Evolutionary conservation across 2,329 filamentous ascomycete genomes (phyloP).

Genomic region (Teratosphaeria gauchensis): DNA sequence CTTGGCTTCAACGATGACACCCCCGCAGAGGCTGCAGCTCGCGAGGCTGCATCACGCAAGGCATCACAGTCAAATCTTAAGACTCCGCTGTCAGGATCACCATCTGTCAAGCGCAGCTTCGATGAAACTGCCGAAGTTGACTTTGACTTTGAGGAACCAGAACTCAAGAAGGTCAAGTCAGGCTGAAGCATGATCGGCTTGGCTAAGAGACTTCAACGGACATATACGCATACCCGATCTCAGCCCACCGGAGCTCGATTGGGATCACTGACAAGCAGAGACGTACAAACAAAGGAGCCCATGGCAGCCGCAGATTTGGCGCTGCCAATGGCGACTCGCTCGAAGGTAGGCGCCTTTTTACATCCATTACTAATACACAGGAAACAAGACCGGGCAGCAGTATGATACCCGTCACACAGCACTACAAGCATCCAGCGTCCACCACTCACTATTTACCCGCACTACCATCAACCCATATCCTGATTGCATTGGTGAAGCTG

Average conservation of each 20-base stretch:
- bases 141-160: slow-evolving; percentile 14
- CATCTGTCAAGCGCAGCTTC: slow-evolving; percentile 23
- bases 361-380: neutral
- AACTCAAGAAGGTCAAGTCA: slow-evolving; percentile 10
- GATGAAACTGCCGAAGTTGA: slow-evolving; percentile 19
- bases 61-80: slow-evolving; percentile 4
- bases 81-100: slow-evolving; percentile 9
- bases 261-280: neutral
- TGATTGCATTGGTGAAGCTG: neutral
- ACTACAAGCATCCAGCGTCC: neutral
- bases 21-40: slow-evolving; percentile 15
- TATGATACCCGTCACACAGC: neutral
- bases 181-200: neutral
- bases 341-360: neutral
- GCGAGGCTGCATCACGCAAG: slow-evolving; percentile 10
- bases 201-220: neutral
- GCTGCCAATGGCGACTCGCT: neutral
- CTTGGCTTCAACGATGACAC: slow-evolving; percentile 13
- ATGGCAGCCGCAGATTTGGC: neutral
- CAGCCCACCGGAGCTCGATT: neutral
- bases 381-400: neutral
- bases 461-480: neutral
- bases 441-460: neutral
- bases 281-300: neutral
- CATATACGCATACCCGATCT: neutral